Base-by-base conservation (phyloP, 768 basidiomycete species). In the Termitomyces sp. region DNA sequence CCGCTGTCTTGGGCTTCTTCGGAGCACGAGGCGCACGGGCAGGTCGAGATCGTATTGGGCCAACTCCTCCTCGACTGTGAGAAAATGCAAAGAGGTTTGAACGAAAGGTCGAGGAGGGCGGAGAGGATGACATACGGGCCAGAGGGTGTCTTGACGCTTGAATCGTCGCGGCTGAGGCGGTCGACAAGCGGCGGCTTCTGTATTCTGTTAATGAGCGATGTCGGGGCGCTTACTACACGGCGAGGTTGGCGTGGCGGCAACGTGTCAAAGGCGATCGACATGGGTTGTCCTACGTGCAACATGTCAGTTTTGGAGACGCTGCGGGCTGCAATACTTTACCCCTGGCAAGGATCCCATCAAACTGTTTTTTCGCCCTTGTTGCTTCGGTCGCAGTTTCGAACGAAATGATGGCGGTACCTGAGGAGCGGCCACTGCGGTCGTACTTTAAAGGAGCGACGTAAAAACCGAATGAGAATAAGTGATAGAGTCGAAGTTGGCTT, bases 351-450 rank as follows among this genome's bases (percentile, higher is more conserved):
- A 91, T 87, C 44, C 93, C 92, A 67, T 94, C 82, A 58, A 89
- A 90, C 62, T 90, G 87, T 60, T 86, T 88, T 74, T 91, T 91
- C 53, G 93, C 94, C 58, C 81, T 78, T 38, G 85, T 84, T 34
- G 95, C 95, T 69, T 96, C 90, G 54, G 81, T 78, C 17, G 81
- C 64, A 2, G 86, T 91, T 73, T 92, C 89, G 74, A 86, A 96
- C 9, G 85, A 79, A 69, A 97, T 77, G 63, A 85, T 82, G 57
- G 89, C 95, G 63, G 84, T 80, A 58, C 95, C 95, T 19, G 82
- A 85, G 45, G 95, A 96, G 69, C 95, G 90, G 63, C 95, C 95
- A 65, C 94, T 95, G 70, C 90, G 87, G 76, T 97, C 95, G 78
- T 95, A 97, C 95, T 97, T 82, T 68, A 76, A 75, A 71, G 56